Base-by-base conservation (phyloP, 805 yeast genomes). In the Metschnikowia colocasiae region DNA sequence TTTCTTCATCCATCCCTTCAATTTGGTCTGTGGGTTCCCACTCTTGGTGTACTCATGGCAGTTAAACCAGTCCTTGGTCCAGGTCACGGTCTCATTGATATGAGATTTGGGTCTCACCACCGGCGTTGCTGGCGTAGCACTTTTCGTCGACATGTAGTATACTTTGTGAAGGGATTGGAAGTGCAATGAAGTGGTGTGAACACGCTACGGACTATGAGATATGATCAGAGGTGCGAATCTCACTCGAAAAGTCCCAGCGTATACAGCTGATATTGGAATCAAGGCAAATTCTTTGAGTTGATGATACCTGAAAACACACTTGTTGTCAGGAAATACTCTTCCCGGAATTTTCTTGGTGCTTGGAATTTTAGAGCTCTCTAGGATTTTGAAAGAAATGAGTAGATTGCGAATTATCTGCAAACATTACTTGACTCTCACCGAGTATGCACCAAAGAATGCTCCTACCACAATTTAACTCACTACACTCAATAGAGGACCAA, bases 1-100 rank as follows among this genome's bases (percentile, higher is more conserved):
- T 8, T 60, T 61, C 52, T 64, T 69, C 51, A 58, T 58, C 76
- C 76, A 72, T 6, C 75, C 74, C 52, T 68, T 70, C 40, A 68
- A 53, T 33, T 57, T 54, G 44, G 54, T 40, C 32, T 51, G 47
- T 2, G 43, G 43, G 22, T 40, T 30, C 22, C 43, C 43, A 18
- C 29, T 40, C 36, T 40, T 40, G 29, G 42, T 50, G 45, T 40
- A 50, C 25, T 51, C 55, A 20, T 48, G 50, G 6, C 72, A 70
- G 27, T 52, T 52, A 53, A 65, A 67, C 74, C 75, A 70, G 50
- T 66, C 73, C 33, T 67, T 64, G 42, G 63, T 62, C 76, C 76
- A 71, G 10, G 72, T 67, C 46, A 49, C 48, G 8, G 55, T 40
- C 19, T 54, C 58, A 37, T 35, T 49, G 26, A 53, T 43, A 19